These are phyloP conservation scores for Geosmithia flava DNA, from an alignment of 2,329 filamentous ascomycete species.

Conservation along the genomic window DNA sequence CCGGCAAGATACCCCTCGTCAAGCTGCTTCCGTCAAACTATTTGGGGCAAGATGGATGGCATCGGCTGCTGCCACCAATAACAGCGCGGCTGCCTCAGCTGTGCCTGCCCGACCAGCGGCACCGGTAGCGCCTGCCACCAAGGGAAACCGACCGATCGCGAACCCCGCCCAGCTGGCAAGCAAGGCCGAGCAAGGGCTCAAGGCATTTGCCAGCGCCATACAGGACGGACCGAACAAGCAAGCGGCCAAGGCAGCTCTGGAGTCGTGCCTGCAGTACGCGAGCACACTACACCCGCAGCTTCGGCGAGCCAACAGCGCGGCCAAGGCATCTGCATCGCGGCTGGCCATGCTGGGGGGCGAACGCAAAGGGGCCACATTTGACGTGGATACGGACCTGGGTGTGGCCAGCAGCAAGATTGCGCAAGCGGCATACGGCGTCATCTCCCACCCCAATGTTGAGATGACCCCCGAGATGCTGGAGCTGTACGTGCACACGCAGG, in stretches of 20 bases:
- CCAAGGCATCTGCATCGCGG: conserved; percentile 36
- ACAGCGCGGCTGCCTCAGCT: background rate
- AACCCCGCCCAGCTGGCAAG: conserved; percentile 26
- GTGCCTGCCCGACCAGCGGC: background rate
- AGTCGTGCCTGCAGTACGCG: conserved; percentile 30
- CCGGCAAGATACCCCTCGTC: background rate
- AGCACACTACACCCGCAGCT: conserved; percentile 28
- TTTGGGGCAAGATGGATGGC: conserved; percentile 13
- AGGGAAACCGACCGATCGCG: conserved; percentile 10
- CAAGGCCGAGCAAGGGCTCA: conserved; percentile 27
- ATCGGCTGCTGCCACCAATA: conserved; percentile 8
- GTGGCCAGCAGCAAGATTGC: conserved; percentile 41
- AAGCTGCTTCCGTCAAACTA: background rate
- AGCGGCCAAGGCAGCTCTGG: conserved; percentile 29
- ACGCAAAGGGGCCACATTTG: conserved; percentile 16
- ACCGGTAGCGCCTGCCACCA: background rate
- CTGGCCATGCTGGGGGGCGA: conserved; percentile 33
- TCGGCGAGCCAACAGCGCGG: conserved; percentile 23
- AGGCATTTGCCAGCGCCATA: conserved; percentile 26
- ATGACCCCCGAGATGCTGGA: conserved; percentile 63
- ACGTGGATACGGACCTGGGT: conserved; percentile 20
- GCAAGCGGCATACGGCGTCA: conserved; percentile 51
- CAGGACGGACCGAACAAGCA: conserved; percentile 30
- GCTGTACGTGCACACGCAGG: conserved; percentile 66
- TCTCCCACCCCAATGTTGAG: conserved; percentile 65